phyloP scores from a whole-genome alignment of 192 early-diverging fungal species.

The Radiomyces spectabilis region DNA sequence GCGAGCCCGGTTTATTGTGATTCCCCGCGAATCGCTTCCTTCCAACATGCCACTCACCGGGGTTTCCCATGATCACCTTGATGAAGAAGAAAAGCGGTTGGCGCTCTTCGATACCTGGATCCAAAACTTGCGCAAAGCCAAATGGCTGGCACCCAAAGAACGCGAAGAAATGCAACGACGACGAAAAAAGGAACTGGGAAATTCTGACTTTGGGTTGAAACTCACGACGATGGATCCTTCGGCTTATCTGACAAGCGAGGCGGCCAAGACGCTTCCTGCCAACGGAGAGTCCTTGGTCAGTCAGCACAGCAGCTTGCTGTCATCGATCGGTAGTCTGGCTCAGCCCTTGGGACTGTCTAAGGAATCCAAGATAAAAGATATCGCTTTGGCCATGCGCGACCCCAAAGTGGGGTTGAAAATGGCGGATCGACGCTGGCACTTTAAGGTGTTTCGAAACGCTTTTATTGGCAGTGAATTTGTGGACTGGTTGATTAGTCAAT shows the following conservation, averaged over 20 bases:
- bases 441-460: constrained; percentile 55
- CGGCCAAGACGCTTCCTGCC: too few species aligned
- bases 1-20: constrained; percentile 84
- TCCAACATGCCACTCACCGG: constrained; percentile 39
- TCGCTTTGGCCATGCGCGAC: constrained; percentile 69
- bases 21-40: constrained; percentile 68
- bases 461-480: constrained; percentile 83
- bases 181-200: constrained; percentile 29
- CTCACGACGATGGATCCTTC: constrained; percentile 34
- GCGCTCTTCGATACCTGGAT: constrained; percentile 82
- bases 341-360: constrained; percentile 6
- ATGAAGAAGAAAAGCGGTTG: constrained; percentile 84
- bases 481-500: constrained; percentile 77
- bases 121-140: constrained; percentile 66
- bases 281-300: neutral
- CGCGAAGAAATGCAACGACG: constrained; percentile 17
- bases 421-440: constrained; percentile 82
- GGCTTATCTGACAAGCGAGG: constrained; percentile 25
- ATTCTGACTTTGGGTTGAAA: constrained; percentile 18
- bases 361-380: constrained; percentile 34
- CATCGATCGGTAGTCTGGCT: constrained; percentile 7
- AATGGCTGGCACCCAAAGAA: constrained; percentile 40
- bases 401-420: constrained; percentile 57
- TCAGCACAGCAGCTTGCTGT: constrained; percentile 1
- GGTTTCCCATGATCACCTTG: constrained; percentile 54